Conservation (phyloP, 768 basidiomycete genomes). For the Termitomyces sp. region DNA sequence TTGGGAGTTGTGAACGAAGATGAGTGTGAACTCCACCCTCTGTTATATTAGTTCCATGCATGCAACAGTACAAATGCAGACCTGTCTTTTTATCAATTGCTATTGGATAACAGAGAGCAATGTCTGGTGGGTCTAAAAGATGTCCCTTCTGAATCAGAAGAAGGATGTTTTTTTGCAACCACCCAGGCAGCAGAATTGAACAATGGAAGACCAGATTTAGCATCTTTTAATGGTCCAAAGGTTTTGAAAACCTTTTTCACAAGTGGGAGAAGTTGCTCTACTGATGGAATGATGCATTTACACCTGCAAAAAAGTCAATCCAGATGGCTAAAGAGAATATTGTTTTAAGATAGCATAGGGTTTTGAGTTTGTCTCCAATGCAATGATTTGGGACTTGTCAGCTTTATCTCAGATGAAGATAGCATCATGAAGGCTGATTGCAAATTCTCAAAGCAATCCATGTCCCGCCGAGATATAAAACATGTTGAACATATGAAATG, state of each 20-base stretch:
- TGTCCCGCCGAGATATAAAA: conserved; percentile 19
- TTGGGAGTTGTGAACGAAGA: too few species aligned
- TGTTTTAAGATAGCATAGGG: conserved; percentile 4
- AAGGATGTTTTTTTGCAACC: too few species aligned
- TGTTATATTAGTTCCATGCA: neutral
- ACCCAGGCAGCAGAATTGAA: too few species aligned
- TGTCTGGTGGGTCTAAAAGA: neutral
- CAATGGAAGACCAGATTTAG: too few species aligned
- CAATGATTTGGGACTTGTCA: conserved; percentile 18
- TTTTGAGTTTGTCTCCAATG: conserved; percentile 12
- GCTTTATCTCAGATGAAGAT: conserved; percentile 20
- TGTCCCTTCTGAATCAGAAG: neutral
- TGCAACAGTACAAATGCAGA: neutral
- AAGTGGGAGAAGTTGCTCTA: too few species aligned
- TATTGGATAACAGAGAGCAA: neutral
- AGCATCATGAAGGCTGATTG: conserved; percentile 19
- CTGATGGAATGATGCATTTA: conserved; percentile 20
- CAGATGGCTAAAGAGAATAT: conserved; percentile 7
- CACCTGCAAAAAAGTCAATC: conserved; percentile 25
- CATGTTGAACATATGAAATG: conserved; percentile 25
- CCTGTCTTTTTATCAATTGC: neutral
- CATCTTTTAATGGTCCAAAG: conserved; percentile 32
- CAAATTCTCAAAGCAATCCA: conserved; percentile 19
- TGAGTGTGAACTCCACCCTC: neutral
- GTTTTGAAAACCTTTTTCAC: conserved; percentile 20